These are phyloP conservation scores for Papiliotrema nemorosa DNA, from an alignment of 1,284 basidiomycete species.

Conservation along the genomic window DNA sequence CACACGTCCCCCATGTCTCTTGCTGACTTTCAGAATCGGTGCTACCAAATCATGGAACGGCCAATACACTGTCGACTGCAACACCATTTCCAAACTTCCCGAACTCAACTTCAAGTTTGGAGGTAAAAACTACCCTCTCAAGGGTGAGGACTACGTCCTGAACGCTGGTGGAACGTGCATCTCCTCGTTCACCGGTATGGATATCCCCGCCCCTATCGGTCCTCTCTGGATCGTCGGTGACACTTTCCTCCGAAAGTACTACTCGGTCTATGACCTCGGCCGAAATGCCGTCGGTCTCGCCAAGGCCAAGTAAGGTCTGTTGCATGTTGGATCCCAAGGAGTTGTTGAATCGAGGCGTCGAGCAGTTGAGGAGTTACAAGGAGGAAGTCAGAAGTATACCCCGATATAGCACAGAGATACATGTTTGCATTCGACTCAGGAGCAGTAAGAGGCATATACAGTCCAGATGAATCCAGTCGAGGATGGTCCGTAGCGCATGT, in stretches of 20 bases:
- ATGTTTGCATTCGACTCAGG: too few species aligned
- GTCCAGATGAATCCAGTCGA: too few species aligned
- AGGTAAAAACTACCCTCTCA: constrained; percentile 74
- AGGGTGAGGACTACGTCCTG: constrained; percentile 83
- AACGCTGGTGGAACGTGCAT: constrained; percentile 89
- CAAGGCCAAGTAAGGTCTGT: constrained; percentile 30
- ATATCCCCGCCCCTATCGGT: constrained; percentile 83
- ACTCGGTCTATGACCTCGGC: constrained; percentile 89
- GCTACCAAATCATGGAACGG: constrained; percentile 91
- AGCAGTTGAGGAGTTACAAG: too few species aligned
- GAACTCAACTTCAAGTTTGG: constrained; percentile 80
- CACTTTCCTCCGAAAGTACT: constrained; percentile 78
- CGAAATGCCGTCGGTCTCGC: constrained; percentile 50
- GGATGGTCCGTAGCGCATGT: not conserved
- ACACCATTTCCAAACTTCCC: constrained; percentile 77
- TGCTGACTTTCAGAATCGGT: constrained; percentile 59
- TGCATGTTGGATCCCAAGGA: not conserved
- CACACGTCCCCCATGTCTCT: not conserved
- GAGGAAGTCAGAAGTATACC: too few species aligned
- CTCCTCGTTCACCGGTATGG: constrained; percentile 87
- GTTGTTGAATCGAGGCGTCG: too few species aligned
- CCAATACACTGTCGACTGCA: constrained; percentile 89
- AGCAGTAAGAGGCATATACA: too few species aligned
- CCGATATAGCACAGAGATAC: too few species aligned
- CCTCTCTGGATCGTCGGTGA: constrained; percentile 90